Percentiles rank a stretch among this genome's conserved stretches.
Conservation (phyloP, 805 yeast genomes). For the Diddensiella transvaalensis region DNA sequence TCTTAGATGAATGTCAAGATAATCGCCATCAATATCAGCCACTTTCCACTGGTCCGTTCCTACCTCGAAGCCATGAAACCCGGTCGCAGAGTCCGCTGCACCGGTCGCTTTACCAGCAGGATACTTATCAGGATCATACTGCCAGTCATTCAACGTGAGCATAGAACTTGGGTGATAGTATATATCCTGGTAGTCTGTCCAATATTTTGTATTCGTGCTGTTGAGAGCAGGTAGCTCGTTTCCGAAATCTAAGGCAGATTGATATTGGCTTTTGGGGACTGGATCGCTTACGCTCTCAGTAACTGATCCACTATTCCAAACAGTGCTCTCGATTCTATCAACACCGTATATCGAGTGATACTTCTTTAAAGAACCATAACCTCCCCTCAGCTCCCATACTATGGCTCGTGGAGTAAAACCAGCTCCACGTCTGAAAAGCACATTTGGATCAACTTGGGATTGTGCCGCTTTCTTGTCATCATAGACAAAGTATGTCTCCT, state of each 20-base stretch:
- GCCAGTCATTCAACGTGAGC: slow-evolving; percentile 57
- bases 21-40: slow-evolving; percentile 37
- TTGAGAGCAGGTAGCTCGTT: slow-evolving; percentile 17
- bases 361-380: slow-evolving; percentile 58
- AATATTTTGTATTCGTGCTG: slow-evolving; percentile 48
- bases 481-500: slow-evolving; percentile 64
- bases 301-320: slow-evolving; percentile 8
- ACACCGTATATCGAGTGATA: slow-evolving; percentile 10
- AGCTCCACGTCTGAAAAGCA: slow-evolving; percentile 46
- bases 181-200: slow-evolving; percentile 78
- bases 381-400: slow-evolving; percentile 76
- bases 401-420: slow-evolving; percentile 79
- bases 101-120: slow-evolving; percentile 37
- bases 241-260: slow-evolving; percentile 55
- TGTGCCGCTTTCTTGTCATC: slow-evolving; percentile 25
- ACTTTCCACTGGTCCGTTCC: slow-evolving; percentile 61
- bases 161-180: slow-evolving; percentile 61
- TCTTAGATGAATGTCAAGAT: slow-evolving; percentile 61
- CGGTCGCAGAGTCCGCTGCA: slow-evolving; percentile 1
- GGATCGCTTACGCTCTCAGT: slow-evolving; percentile 34
- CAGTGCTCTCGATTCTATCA: slow-evolving; percentile 22
- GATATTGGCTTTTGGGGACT: slow-evolving; percentile 56
- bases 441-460: slow-evolving; percentile 42
- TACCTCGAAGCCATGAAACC: slow-evolving; percentile 34
- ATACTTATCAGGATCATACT: slow-evolving; percentile 38